Percentiles rank a stretch among this genome's conserved stretches.
Conservation (phyloP, 345 rosid genomes). For the Eucalyptus decipiens region DNA sequence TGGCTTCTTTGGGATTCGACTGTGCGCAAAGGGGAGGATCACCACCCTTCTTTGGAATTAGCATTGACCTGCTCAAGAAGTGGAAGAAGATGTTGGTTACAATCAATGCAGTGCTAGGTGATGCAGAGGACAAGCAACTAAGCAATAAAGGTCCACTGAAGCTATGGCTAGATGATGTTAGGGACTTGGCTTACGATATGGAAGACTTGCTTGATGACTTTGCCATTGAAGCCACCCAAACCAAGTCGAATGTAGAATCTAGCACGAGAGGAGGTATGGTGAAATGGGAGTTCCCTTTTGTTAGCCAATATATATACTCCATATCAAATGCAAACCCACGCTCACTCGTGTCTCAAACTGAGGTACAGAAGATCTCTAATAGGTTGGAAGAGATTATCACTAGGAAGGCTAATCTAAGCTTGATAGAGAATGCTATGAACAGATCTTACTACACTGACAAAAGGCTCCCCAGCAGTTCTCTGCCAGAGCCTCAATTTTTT, state of each 20-base stretch:
- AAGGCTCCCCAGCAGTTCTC: background rate
- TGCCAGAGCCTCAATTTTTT: background rate
- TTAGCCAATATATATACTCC: background rate
- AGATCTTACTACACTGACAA: background rate
- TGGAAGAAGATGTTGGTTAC: background rate
- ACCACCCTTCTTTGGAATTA: background rate
- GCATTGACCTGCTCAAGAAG: background rate
- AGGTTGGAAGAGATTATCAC: background rate
- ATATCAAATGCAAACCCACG: fast-evolving
- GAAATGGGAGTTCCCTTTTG: background rate
- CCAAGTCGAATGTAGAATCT: background rate
- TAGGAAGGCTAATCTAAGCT: background rate
- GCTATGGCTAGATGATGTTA: background rate
- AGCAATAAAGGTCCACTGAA: background rate
- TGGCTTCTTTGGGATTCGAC: background rate
- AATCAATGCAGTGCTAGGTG: background rate
- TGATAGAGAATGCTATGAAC: background rate
- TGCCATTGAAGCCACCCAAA: background rate
- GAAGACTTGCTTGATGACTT: background rate
- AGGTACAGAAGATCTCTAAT: background rate
- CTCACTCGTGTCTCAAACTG: background rate
- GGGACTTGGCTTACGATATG: background rate
- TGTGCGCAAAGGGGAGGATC: background rate
- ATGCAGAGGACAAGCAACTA: background rate
- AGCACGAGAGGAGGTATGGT: fast-evolving